phyloP scores from a whole-genome alignment of 306 rosid genomes.

The Gynostemma pentaphyllum region DNA sequence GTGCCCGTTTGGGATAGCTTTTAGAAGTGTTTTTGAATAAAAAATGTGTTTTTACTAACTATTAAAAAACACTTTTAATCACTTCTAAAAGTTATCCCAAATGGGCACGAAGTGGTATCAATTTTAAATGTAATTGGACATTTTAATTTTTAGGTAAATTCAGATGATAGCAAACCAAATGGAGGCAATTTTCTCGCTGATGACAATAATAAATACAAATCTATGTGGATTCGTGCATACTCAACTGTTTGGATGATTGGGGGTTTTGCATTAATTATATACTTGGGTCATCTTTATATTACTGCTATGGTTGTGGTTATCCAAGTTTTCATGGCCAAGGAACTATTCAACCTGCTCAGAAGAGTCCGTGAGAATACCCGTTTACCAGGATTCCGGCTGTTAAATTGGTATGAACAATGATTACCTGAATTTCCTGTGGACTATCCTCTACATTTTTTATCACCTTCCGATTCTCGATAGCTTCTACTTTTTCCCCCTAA shows the following conservation, averaged over 20 bases:
- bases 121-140: neutral
- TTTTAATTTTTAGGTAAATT: slow-evolving; percentile 28
- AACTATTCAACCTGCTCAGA: slow-evolving; percentile 83
- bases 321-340: slow-evolving; percentile 93
- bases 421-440: neutral
- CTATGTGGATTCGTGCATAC: slow-evolving; percentile 75
- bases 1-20: too few species aligned
- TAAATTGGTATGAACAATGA: slow-evolving; percentile 54
- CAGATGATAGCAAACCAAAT: slow-evolving; percentile 50
- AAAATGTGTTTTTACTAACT: too few species aligned
- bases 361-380: slow-evolving; percentile 70
- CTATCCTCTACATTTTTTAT: neutral
- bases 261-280: slow-evolving; percentile 66
- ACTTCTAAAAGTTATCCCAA: too few species aligned
- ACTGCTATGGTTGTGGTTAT: slow-evolving; percentile 93
- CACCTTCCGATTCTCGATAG: neutral
- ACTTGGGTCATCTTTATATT: slow-evolving; percentile 88
- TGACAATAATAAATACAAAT: slow-evolving; percentile 74
- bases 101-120: too few species aligned
- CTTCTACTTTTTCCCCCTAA: neutral
- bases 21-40: too few species aligned
- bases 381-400: slow-evolving; percentile 92
- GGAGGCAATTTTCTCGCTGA: slow-evolving; percentile 62
- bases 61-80: too few species aligned
- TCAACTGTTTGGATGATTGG: slow-evolving; percentile 99